These are phyloP conservation scores for Vitis cinerea DNA, from an alignment of 164 flowering plant species.

Conservation along the genomic window DNA sequence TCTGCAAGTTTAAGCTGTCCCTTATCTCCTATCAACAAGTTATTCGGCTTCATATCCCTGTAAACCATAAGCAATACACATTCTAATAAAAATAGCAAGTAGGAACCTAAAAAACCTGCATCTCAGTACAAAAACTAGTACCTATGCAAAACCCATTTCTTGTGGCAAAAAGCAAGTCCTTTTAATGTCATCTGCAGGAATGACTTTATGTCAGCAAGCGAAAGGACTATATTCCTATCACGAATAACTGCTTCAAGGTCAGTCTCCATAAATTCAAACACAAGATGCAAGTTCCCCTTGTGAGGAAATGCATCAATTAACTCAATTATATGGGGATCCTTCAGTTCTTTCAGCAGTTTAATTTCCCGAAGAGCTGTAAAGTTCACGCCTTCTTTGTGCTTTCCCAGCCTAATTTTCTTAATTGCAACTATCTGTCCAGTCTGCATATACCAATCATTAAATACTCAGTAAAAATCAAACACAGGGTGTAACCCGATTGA, in stretches of 20 bases:
- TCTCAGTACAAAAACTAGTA: constrained; percentile 11
- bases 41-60: constrained; percentile 99
- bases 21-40: constrained; percentile 77
- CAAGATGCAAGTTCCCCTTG: constrained; percentile 92
- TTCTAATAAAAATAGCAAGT: constrained; percentile 7
- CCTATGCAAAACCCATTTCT: constrained; percentile 98
- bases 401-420: constrained; percentile 92
- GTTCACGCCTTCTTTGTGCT: constrained; percentile 94
- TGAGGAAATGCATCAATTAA: constrained; percentile 95
- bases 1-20: constrained; percentile 95
- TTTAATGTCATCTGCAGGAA: constrained; percentile 92
- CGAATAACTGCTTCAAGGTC: constrained; percentile 97
- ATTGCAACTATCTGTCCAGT: constrained; percentile 85
- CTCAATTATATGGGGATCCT: constrained; percentile 86
- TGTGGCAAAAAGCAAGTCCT: constrained; percentile 90
- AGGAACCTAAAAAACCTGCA: neutral
- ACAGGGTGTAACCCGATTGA: neutral
- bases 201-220: constrained; percentile 89
- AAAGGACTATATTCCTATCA: constrained; percentile 83
- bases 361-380: constrained; percentile 95
- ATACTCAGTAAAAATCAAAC: neutral
- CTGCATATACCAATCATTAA: constrained; percentile 41
- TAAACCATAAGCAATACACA: constrained; percentile 12
- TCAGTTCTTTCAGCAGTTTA: constrained; percentile 89
- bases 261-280: constrained; percentile 97